Conservation (phyloP, 202 grass and related monocot species). For the Setaria italica region DNA sequence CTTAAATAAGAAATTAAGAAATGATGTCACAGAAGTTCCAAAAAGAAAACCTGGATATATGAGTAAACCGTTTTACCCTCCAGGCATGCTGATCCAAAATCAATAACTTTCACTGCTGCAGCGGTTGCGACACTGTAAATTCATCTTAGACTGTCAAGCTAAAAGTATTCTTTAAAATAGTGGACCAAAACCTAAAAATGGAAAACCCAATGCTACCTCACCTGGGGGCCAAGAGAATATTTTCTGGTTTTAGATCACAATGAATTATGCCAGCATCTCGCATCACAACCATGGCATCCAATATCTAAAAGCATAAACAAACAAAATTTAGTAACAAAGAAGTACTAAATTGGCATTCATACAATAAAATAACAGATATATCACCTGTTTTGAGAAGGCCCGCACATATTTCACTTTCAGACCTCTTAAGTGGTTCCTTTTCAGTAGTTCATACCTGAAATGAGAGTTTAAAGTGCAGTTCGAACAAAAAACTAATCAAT, state of each 20-base stretch:
- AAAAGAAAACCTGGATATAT: slow-evolving; percentile 88
- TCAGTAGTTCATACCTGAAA: slow-evolving; percentile 91
- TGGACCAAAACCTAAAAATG: slow-evolving; percentile 33
- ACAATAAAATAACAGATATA: neutral
- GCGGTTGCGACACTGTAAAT: slow-evolving; percentile 72
- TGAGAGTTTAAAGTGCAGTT: slow-evolving; percentile 37
- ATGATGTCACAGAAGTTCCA: slow-evolving; percentile 38
- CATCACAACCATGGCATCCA: slow-evolving; percentile 93
- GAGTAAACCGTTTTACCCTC: slow-evolving; percentile 96
- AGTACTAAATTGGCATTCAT: slow-evolving; percentile 28
- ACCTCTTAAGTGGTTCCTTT: slow-evolving; percentile 90
- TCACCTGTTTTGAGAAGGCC: slow-evolving; percentile 94
- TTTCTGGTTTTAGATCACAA: slow-evolving; percentile 99
- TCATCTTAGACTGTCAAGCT: slow-evolving; percentile 40
- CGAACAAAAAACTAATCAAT: slow-evolving; percentile 33
- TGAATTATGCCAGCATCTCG: slow-evolving; percentile 96
- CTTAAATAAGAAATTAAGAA: slow-evolving; percentile 32
- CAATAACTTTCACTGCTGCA: slow-evolving; percentile 96
- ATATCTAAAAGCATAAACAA: slow-evolving; percentile 70
- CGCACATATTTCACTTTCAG: slow-evolving; percentile 77
- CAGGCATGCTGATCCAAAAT: slow-evolving; percentile 98
- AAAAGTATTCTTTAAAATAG: slow-evolving; percentile 22
- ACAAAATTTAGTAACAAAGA: slow-evolving; percentile 19
- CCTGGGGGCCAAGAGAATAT: slow-evolving; percentile 89
- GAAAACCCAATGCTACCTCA: slow-evolving; percentile 48